Conservation (phyloP, 148 eudicot genomes). For the Oxyria digyna region DNA sequence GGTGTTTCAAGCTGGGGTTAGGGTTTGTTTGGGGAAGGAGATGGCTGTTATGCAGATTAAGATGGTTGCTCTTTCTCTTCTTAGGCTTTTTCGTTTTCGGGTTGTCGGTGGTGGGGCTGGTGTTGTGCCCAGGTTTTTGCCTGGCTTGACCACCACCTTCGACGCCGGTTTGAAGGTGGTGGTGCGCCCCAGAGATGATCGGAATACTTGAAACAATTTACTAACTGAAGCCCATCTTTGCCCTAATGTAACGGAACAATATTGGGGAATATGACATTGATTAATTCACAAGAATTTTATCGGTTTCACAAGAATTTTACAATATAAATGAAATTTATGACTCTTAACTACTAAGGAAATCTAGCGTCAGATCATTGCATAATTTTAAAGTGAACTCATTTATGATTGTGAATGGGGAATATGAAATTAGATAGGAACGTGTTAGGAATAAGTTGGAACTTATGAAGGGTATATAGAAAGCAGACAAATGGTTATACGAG, state of each 20-base stretch:
- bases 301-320: too few species aligned
- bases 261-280: not conserved
- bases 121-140: slow-evolving; percentile 19
- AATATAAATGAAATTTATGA: too few species aligned
- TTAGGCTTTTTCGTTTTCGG: slow-evolving; percentile 27
- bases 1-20: slow-evolving; percentile 56
- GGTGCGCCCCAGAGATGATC: slow-evolving; percentile 5
- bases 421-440: not conserved
- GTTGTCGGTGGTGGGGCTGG: slow-evolving; percentile 1
- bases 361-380: too few species aligned
- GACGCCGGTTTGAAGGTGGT: slow-evolving; percentile 31
- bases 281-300: not conserved
- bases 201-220: not conserved
- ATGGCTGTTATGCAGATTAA: slow-evolving; percentile 54
- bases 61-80: slow-evolving; percentile 30
- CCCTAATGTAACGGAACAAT: not conserved
- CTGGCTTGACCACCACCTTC: slow-evolving; percentile 50
- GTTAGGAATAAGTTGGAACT: not conserved
- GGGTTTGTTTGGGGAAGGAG: slow-evolving; percentile 77
- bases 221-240: not conserved
- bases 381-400: too few species aligned
- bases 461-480: not conserved
- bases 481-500: not conserved
- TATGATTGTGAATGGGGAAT: not conserved
- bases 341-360: too few species aligned